These are phyloP conservation scores for Xylariaceae sp. DNA, from an alignment of 2,329 filamentous ascomycete genomes.

Conservation along the genomic window DNA sequence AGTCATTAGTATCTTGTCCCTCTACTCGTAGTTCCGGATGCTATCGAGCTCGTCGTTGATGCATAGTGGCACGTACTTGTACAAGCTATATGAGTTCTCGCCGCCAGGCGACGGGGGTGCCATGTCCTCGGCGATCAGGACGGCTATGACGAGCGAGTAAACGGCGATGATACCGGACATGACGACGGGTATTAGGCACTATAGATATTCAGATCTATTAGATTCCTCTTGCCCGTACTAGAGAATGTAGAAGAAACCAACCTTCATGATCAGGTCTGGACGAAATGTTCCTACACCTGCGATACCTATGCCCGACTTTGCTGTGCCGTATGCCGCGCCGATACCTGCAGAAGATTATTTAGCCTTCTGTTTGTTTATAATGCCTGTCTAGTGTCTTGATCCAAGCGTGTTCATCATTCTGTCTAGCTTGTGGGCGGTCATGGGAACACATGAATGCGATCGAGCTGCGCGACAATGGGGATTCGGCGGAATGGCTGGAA, in stretches of 20 bases:
- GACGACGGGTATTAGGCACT: conserved; percentile 84
- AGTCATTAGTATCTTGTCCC: conserved; percentile 14
- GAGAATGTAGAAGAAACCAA: too few relatives aligned
- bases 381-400: too few relatives aligned
- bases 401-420: too few relatives aligned
- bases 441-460: too few relatives aligned
- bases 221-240: too few relatives aligned
- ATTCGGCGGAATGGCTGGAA: too few relatives aligned
- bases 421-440: too few relatives aligned
- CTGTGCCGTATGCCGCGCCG: conserved; percentile 82
- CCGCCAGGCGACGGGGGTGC: conserved; percentile 56
- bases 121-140: conserved; percentile 90
- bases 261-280: conserved; percentile 90
- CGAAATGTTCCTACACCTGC: conserved; percentile 80
- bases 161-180: conserved; percentile 99
- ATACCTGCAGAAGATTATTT: conserved; percentile 40
- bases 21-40: too few relatives aligned
- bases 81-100: conserved; percentile 69
- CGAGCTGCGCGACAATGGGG: too few relatives aligned
- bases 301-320: conserved; percentile 85
- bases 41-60: too few relatives aligned
- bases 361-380: not conserved
- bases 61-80: conserved; percentile 56
- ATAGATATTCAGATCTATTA: conserved; percentile 15
- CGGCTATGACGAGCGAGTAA: conserved; percentile 93